These are phyloP conservation scores for Globisporangium yorkense DNA, from an alignment of 352 stramenopile species.

Conservation along the genomic window DNA sequence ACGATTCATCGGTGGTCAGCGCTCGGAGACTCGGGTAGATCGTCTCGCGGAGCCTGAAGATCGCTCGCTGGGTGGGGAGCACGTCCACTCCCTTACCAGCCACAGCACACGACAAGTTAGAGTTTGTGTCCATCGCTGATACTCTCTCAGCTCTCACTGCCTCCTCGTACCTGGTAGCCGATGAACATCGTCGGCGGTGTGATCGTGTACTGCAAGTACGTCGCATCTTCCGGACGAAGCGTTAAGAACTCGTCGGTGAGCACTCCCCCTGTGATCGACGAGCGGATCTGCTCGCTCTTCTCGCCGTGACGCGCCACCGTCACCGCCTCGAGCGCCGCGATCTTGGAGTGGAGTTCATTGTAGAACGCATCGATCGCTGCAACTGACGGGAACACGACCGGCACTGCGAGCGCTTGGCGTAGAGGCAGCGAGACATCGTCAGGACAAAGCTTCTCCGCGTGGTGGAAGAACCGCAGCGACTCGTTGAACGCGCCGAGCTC, in stretches of 20 bases:
- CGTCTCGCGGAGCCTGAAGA: slow-evolving; percentile 25
- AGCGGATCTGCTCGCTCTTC: no score
- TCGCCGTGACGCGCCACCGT: not conserved
- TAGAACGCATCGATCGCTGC: slow-evolving; percentile 9
- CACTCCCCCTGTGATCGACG: slow-evolving; percentile 12
- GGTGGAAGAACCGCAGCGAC: slow-evolving; percentile 38
- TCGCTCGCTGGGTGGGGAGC: slow-evolving; percentile 22
- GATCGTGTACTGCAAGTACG: slow-evolving; percentile 50
- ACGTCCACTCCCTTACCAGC: slow-evolving; percentile 26
- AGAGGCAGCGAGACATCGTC: slow-evolving; percentile 36
- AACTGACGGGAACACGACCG: slow-evolving; percentile 18
- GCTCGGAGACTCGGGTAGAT: slow-evolving; percentile 27
- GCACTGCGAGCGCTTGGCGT: slow-evolving; percentile 13
- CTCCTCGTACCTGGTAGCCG: slow-evolving; percentile 42
- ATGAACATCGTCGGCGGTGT: slow-evolving; percentile 63
- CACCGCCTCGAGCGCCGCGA: slow-evolving; percentile 6
- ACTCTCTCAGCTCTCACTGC: not conserved
- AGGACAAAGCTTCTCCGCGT: slow-evolving; percentile 27
- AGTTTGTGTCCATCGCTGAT: not conserved
- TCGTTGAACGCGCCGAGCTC: slow-evolving; percentile 42
- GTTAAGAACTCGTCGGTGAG: not conserved
- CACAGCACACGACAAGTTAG: not conserved
- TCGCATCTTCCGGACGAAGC: slow-evolving; percentile 27
- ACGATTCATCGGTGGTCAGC: not conserved
- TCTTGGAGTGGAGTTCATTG: slow-evolving; percentile 6